phyloP scores from a whole-genome alignment of 768 basidiomycete species.

The Kwoniella botswanensis region DNA sequence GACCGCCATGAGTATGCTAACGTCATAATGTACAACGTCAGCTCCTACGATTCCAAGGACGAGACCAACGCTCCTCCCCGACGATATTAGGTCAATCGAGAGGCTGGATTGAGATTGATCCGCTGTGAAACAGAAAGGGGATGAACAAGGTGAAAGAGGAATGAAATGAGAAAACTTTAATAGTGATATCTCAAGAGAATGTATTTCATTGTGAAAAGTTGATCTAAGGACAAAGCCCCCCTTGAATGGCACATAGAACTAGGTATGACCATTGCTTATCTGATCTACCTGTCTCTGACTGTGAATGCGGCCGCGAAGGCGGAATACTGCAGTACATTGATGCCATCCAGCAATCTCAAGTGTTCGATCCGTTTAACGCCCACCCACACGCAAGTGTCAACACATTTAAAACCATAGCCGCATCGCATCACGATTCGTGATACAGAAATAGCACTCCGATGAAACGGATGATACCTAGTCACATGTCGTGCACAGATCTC shows the following conservation, averaged over 20 bases:
- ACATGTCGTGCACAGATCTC: neutral
- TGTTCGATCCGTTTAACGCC: too few relatives aligned
- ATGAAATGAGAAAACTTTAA: too few relatives aligned
- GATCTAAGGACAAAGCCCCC: too few relatives aligned
- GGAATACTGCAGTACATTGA: neutral
- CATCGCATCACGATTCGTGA: neutral
- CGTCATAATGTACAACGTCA: neutral
- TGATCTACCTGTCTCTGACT: neutral
- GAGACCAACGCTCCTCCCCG: constrained; percentile 20
- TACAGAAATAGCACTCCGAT: neutral
- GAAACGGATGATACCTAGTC: neutral
- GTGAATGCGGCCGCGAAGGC: neutral
- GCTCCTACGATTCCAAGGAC: constrained; percentile 49
- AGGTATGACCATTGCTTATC: too few relatives aligned
- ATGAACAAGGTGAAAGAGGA: neutral
- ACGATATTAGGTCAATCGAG: neutral
- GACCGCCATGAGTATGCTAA: too few relatives aligned
- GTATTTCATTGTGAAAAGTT: too few relatives aligned
- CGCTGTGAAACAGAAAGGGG: too few relatives aligned
- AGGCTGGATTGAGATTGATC: too few relatives aligned
- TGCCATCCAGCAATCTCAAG: neutral
- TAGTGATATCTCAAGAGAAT: too few relatives aligned
- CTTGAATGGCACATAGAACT: too few relatives aligned
- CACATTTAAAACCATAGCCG: too few relatives aligned
- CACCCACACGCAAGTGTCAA: too few relatives aligned